Percentiles rank a stretch among this genome's conserved stretches.
Evolutionary conservation across 345 rosid species (phyloP).

Genomic region (Capsella bursapastoris): DNA sequence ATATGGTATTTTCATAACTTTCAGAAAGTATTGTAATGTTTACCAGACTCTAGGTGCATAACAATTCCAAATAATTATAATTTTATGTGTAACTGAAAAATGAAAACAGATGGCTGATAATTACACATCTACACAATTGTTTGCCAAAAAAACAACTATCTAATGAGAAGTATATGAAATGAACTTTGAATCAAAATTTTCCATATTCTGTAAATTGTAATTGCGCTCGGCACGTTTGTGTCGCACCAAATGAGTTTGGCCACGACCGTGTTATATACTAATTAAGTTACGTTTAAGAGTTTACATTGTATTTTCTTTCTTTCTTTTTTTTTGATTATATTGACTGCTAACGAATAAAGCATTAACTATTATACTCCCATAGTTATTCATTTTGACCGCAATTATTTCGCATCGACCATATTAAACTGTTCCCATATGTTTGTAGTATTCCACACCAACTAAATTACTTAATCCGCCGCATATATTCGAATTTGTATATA

Average conservation of each 20-base stretch:
- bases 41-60: conserved; percentile 26
- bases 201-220: neutral
- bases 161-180: conserved; percentile 9
- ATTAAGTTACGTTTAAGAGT: neutral
- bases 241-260: neutral
- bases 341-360: no score
- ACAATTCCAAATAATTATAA: conserved; percentile 26
- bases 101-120: conserved; percentile 18
- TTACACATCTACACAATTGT: conserved; percentile 4
- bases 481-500: neutral
- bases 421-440: conserved; percentile 14
- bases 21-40: conserved; percentile 33
- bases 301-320: neutral
- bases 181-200: neutral
- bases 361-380: no score
- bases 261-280: neutral
- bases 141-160: neutral
- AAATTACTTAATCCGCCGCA: conserved; percentile 24
- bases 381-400: conserved; percentile 8
- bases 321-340: no score
- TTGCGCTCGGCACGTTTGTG: neutral
- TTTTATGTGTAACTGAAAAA: neutral
- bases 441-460: conserved; percentile 20
- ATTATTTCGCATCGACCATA: conserved; percentile 6
- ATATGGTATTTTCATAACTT: conserved; percentile 10